These are phyloP conservation scores for Claviceps sp. DNA, from an alignment of 2,329 filamentous ascomycete genomes.

Conservation along the genomic window DNA sequence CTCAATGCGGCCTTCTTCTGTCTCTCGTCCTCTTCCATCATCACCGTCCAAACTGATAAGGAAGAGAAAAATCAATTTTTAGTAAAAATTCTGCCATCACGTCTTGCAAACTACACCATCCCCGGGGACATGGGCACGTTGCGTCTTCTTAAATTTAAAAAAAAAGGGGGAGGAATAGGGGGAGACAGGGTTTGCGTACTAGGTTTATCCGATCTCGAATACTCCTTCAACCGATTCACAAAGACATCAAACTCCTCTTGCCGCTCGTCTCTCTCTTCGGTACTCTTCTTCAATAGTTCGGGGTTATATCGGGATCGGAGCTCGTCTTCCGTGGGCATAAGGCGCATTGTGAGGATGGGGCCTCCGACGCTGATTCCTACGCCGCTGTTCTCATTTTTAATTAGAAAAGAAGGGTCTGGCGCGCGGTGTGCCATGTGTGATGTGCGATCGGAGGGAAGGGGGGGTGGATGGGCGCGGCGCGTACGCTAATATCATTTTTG, in stretches of 20 bases:
- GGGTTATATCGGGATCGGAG: slow-evolving; percentile 87
- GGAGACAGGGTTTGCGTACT: slow-evolving; percentile 41
- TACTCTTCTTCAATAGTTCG: slow-evolving; percentile 75
- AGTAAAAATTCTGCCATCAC: neutral
- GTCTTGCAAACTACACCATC: too few relatives aligned
- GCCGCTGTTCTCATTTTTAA: too few relatives aligned
- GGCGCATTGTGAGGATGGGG: slow-evolving; percentile 67
- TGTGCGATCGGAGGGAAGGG: too few relatives aligned
- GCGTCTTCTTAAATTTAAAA: neutral
- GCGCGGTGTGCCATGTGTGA: too few relatives aligned
- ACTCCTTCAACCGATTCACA: slow-evolving; percentile 69
- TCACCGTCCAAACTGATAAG: slow-evolving; percentile 36
- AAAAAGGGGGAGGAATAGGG: neutral
- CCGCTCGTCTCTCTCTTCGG: slow-evolving; percentile 63
- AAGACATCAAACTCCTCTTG: slow-evolving; percentile 87
- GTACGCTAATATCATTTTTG: too few relatives aligned
- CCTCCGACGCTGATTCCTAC: slow-evolving; percentile 58
- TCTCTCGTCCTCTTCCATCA: slow-evolving; percentile 33
- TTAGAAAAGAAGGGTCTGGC: too few relatives aligned
- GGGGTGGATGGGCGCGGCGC: too few relatives aligned
- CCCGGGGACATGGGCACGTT: too few relatives aligned
- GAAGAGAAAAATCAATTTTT: neutral
- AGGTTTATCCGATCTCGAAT: slow-evolving; percentile 81
- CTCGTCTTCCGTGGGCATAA: slow-evolving; percentile 80
- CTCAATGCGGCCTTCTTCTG: slow-evolving; percentile 24